Conservation (phyloP, 768 basidiomycete species). For the Lactifluus pinguis region DNA sequence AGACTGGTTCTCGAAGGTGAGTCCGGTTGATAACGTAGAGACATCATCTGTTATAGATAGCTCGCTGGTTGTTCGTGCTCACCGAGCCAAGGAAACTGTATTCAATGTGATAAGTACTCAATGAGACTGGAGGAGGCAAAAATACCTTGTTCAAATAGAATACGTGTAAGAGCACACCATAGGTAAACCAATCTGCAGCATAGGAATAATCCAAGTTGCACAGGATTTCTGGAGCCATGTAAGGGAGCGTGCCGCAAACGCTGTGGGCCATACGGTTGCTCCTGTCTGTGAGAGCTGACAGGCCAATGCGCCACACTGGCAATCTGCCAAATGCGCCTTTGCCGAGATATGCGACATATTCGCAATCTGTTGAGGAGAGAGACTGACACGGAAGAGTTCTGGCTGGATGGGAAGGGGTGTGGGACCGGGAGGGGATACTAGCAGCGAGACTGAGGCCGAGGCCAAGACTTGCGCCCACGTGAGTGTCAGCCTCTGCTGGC, state of each 20-base stretch:
- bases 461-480: not conserved
- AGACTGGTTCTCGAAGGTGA: not conserved
- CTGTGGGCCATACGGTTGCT: not conserved
- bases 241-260: conserved; percentile 12
- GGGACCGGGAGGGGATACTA: too few species aligned
- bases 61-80: conserved; percentile 5
- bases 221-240: conserved; percentile 19
- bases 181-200: conserved; percentile 16
- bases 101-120: not conserved
- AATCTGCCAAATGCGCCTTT: conserved; percentile 5
- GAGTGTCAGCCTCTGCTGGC: not conserved
- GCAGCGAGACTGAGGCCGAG: not conserved
- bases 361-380: conserved; percentile 8
- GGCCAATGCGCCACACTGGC: not conserved
- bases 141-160: conserved; percentile 11
- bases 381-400: not conserved
- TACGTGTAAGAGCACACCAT: conserved; percentile 14
- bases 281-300: not conserved
- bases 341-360: conserved; percentile 6
- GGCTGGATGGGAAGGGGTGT: not conserved
- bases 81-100: conserved; percentile 15
- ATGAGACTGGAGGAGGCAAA: not conserved
- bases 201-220: conserved; percentile 11
- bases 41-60: conserved; percentile 10
- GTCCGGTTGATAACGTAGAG: not conserved